Evolutionary conservation across 164 flowering plant genomes (phyloP), one percentile per base, ranked within the genome.

Genomic region (Nymphaea colorata): DNA sequence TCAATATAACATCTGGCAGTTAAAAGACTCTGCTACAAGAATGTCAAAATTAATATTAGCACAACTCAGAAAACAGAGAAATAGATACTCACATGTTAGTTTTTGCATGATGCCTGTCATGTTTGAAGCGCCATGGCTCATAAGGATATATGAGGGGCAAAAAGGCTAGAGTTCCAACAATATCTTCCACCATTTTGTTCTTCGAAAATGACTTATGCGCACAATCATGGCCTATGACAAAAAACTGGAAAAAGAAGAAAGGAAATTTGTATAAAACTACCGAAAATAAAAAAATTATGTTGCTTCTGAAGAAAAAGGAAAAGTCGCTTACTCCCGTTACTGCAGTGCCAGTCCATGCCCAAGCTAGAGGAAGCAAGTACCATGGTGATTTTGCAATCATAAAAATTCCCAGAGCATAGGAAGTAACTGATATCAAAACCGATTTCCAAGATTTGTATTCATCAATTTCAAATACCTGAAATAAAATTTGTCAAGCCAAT

Each of bases 331-430:
- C 98, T 86, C 99, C 99, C 0, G 97, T 89, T 17, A 80, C 67
- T 43, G 98, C 96, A 73, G 98, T 91, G 61, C 98, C 97, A 36
- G 97, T 91, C 96, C 96, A 91, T 59, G 93, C 98, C 97, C 98
- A 94, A 65, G 98, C 95, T 69, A 94, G 75, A 67, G 98, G 98
- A 82, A 94, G 97, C 61, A 94, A 79, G 80, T 89, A 94, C 98
- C 98, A 94, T 45, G 98, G 97, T 41, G 93, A 78, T 79, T 94
- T 91, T 64, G 97, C 66, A 65, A 94, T 87, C 93, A 89, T 76
- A 71, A 85, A 78, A 61, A 91, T 78, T 45, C 97, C 97, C 83
- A 94, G 75, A 3, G 93, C 84, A 78, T 88, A 91, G 14, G 95
- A 86, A 68, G 82, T 79, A 44, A 78, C 82, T 5, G 96, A 86